phyloP scores from a whole-genome alignment of 2,329 filamentous ascomycete genomes.

The Pestalotiopsis sp. region DNA sequence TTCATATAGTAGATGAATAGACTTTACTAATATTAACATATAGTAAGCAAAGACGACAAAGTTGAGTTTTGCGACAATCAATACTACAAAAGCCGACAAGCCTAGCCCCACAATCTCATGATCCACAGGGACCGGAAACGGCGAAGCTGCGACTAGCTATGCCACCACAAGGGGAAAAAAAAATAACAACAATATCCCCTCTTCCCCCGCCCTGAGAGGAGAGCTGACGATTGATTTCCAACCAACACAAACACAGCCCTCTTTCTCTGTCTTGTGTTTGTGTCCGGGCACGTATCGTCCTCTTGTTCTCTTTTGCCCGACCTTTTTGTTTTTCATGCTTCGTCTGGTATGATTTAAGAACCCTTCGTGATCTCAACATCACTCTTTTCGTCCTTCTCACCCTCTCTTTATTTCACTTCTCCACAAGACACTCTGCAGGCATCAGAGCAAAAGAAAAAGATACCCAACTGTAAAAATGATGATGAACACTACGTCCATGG shows the following conservation, averaged over 20 bases:
- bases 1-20: not conserved
- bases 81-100: not conserved
- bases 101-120: slow-evolving; percentile 9
- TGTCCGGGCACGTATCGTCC: not conserved
- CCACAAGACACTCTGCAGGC: not conserved
- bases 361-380: slow-evolving; percentile 7
- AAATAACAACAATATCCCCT: slow-evolving; percentile 2
- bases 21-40: not conserved
- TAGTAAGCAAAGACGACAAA: not conserved
- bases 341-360: not conserved
- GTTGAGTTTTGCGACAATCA: not conserved
- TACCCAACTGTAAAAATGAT: no score
- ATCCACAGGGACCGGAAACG: slow-evolving; percentile 9
- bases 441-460: not conserved
- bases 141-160: not conserved
- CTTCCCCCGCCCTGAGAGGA: not conserved
- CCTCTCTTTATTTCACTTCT: not conserved
- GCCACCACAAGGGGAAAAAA: not conserved
- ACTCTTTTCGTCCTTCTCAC: not conserved
- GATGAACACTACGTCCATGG: slow-evolving; percentile 1
- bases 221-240: not conserved
- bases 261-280: not conserved
- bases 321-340: not conserved
- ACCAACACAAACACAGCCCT: no score
- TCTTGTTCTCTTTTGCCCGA: not conserved